Evolutionary conservation across 192 early-diverging fungal genomes (phyloP).

Genomic region (Entomortierella chlamydospora): DNA sequence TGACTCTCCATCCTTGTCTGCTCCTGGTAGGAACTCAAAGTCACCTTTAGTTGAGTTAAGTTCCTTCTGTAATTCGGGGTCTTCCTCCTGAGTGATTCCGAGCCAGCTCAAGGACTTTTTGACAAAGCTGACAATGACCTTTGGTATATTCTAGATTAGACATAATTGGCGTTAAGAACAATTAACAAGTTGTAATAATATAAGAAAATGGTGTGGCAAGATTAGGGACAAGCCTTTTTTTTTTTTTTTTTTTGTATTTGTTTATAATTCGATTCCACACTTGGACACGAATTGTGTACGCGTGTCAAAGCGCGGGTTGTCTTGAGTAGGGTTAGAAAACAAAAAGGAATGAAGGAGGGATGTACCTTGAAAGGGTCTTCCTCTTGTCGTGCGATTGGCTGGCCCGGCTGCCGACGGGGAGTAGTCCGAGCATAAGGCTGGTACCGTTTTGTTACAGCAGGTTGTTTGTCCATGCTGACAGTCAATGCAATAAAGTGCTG

Average conservation of each 20-base stretch:
- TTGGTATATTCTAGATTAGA: constrained; percentile 15
- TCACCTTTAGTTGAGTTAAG: constrained; percentile 16
- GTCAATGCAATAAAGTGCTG: too few species aligned
- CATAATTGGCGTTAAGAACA: too few species aligned
- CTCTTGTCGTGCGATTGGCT: neutral
- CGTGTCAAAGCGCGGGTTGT: too few species aligned
- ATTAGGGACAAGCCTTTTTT: too few species aligned
- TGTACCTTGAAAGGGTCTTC: neutral
- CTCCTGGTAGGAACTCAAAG: constrained; percentile 11
- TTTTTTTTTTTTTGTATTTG: too few species aligned
- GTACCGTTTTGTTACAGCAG: constrained; percentile 1
- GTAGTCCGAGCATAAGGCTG: neutral
- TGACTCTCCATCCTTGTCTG: neutral
- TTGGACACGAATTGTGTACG: neutral
- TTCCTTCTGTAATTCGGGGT: constrained; percentile 11
- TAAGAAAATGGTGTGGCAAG: too few species aligned
- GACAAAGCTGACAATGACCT: constrained; percentile 14
- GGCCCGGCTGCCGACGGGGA: neutral
- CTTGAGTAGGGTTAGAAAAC: neutral
- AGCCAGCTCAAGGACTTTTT: constrained; percentile 27
- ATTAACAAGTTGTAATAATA: too few species aligned
- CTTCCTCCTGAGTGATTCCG: constrained; percentile 12
- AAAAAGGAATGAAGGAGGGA: neutral
- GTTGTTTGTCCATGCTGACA: neutral
- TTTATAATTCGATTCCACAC: too few species aligned